Percentiles rank a stretch among this genome's conserved stretches.
Evolutionary conservation across 345 rosid genomes (phyloP).

Genomic region (Lagerstroemia speciosa): DNA sequence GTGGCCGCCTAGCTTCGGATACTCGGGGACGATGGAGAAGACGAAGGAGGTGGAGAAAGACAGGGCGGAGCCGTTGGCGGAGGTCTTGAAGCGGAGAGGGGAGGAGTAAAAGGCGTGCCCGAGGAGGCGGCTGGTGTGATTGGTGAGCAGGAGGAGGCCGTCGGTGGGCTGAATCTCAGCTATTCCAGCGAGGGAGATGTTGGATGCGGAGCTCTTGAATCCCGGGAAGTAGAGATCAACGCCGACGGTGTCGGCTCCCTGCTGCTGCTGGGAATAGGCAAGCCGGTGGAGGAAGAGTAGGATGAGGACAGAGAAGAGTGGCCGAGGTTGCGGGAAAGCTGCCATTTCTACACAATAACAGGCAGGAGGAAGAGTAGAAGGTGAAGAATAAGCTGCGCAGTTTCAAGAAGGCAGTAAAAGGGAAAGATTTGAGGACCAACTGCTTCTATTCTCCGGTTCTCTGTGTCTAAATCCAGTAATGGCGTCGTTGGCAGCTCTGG

Average conservation of each 20-base stretch:
- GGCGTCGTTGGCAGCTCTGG: not conserved
- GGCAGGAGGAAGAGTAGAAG: not conserved
- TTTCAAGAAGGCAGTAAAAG: not conserved
- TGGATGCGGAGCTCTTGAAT: conserved; percentile 22
- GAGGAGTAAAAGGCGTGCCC: conserved; percentile 73
- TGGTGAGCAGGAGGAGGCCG: conserved; percentile 61
- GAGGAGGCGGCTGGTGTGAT: conserved; percentile 31
- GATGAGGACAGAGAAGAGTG: conserved; percentile 2
- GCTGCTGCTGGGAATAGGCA: conserved; percentile 17
- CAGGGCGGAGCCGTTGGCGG: conserved; percentile 27
- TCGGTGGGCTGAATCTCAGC: conserved; percentile 33
- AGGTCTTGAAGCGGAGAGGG: conserved; percentile 51
- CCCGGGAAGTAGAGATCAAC: conserved; percentile 39
- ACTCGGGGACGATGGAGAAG: conserved; percentile 57
- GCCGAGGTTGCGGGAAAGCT: not conserved
- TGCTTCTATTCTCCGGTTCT: not conserved
- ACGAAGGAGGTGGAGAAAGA: conserved; percentile 82
- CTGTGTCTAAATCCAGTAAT: not conserved
- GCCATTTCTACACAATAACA: not conserved
- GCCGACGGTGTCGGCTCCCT: not conserved
- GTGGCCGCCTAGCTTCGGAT: conserved; percentile 65
- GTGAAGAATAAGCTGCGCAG: not conserved
- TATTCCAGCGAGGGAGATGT: conserved; percentile 42
- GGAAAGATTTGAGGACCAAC: not conserved
- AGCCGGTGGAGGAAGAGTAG: conserved; percentile 17